These are phyloP conservation scores for Amphicarpaea edgeworthii DNA, from an alignment of 306 rosid genomes.

Conservation along the genomic window DNA sequence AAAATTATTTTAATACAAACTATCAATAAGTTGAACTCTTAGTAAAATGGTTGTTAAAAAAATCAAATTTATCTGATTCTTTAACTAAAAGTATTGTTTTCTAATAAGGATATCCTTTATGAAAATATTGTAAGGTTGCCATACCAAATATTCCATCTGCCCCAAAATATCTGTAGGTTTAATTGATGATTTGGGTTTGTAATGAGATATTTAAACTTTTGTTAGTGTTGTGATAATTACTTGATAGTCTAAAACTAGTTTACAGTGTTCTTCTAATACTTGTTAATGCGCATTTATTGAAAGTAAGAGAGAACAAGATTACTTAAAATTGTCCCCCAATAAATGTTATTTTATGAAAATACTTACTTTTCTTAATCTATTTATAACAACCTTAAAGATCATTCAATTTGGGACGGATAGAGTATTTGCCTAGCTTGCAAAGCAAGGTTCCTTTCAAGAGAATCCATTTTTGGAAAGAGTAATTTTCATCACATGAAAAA, in stretches of 20 bases:
- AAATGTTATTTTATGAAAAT: not conserved
- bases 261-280: too few species aligned
- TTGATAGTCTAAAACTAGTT: too few species aligned
- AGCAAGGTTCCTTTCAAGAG: not conserved
- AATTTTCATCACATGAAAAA: not conserved
- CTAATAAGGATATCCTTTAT: not conserved
- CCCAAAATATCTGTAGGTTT: too few species aligned
- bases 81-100: not conserved
- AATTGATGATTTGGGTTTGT: constrained; percentile 2
- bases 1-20: too few species aligned
- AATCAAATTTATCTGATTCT: not conserved
- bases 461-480: not conserved
- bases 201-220: not conserved
- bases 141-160: not conserved
- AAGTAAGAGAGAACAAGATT: too few species aligned
- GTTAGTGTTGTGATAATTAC: too few species aligned
- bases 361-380: not conserved
- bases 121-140: not conserved
- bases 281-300: too few species aligned
- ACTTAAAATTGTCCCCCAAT: too few species aligned
- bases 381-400: not conserved
- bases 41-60: not conserved
- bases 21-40: too few species aligned
- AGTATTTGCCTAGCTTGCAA: not conserved
- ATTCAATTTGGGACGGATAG: too few species aligned